Evolutionary conservation across 441 rosid species (phyloP).

Genomic region (Theobroma grandiflorum): DNA sequence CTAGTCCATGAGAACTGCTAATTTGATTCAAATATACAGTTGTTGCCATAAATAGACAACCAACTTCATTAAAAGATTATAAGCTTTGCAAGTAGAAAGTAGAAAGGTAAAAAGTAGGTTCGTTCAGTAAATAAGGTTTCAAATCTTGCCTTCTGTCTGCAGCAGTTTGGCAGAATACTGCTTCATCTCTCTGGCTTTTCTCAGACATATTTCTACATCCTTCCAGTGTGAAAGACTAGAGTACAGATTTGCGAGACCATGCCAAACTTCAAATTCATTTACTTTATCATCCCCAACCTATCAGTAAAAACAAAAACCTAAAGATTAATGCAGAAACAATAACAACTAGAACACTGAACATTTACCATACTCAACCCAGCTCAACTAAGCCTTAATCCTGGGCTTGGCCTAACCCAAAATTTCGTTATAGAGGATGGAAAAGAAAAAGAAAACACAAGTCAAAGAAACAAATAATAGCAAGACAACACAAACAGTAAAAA

Average conservation of each 20-base stretch:
- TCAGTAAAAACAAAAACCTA: constrained; percentile 22
- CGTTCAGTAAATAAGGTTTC: constrained; percentile 26
- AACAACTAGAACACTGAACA: neutral
- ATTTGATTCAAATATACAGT: neutral
- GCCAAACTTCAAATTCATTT: constrained; percentile 93
- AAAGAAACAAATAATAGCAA: neutral
- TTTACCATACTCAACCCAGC: neutral
- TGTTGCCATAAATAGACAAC: constrained; percentile 5
- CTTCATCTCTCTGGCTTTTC: constrained; percentile 78
- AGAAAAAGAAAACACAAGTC: neutral
- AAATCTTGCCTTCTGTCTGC: constrained; percentile 77
- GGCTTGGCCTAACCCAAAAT: constrained; percentile 11
- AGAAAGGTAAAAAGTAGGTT: neutral
- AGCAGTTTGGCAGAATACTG: constrained; percentile 74
- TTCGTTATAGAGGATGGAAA: neutral
- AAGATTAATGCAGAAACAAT: constrained; percentile 25
- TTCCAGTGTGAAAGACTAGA: constrained; percentile 89
- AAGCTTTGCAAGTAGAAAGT: neutral
- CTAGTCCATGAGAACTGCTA: neutral
- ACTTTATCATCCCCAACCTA: constrained; percentile 68
- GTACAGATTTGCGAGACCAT: constrained; percentile 85
- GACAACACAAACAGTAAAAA: neutral
- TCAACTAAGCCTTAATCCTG: constrained; percentile 7
- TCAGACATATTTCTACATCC: constrained; percentile 84
- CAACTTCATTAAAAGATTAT: neutral